Evolutionary conservation across 352 stramenopile genomes (phyloP), one percentile per base, ranked within the genome.

Genomic region (Pythium insidiosum): DNA sequence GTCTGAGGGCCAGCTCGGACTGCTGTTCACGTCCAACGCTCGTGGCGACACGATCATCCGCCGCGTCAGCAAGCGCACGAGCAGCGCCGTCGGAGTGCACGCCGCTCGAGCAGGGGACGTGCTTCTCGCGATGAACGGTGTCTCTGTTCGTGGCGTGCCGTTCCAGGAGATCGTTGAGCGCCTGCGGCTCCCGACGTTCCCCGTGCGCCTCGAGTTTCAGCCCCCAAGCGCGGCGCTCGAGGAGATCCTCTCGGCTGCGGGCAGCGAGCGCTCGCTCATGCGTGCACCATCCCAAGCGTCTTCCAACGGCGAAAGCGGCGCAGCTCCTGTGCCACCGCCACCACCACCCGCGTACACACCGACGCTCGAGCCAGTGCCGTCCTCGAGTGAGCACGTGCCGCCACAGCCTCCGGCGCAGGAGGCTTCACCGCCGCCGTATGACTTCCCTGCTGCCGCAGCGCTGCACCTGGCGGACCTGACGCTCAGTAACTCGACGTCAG

Each of bases 51-150:
- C 75, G 4, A 56, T 87, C 15, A 90, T 90, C 39, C 73, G 78
- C 31, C 66, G 75, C 11, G 74, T 90, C 15, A 88, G 79, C 56
- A 84, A 84, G 56, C 77, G 81, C 33, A 40, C 3, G 23, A 70
- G 75, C 29, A 63, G 61, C 18, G 74, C 76, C 3, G 60, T 68
- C 2, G 74, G 72, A 5, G 46, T 89, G 20, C 64, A 83, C 28
- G 72, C 74, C 21, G 75, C 79, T 16, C 71, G 76, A 21, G 72
- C 66, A 0, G 76, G 81, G n/a, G 81, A 93, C 46, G 69, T 85
- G n/a, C 53, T 93, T 9, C 40, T 88, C 4, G 77, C 71, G 5
- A 41, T 93, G 0, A 87, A 93, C 37, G 69, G 72, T 19, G 47
- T 64, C 5, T 68, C 62, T 13, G 68, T 90, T 16, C 61, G 53